phyloP scores from a whole-genome alignment of 192 early-diverging fungal species.

The Mortierella antarctica region DNA sequence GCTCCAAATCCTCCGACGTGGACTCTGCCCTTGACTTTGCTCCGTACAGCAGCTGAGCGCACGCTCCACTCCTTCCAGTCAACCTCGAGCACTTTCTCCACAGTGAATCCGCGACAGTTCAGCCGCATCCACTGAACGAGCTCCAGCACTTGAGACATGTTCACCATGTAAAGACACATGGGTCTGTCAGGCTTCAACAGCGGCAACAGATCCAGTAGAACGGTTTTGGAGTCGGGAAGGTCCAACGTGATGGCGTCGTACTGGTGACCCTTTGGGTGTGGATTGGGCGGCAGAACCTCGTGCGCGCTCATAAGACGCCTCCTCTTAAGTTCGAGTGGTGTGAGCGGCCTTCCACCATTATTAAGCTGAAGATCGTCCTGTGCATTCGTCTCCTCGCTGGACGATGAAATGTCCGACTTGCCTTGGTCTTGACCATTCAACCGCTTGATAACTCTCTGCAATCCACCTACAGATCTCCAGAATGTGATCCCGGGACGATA shows the following conservation, averaged over 20 bases:
- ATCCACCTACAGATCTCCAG: conserved; percentile 44
- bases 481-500: conserved; percentile 58
- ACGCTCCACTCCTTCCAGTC: conserved; percentile 67
- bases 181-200: conserved; percentile 61
- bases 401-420: no score
- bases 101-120: conserved; percentile 30
- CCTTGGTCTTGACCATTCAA: conserved; percentile 14
- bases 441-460: conserved; percentile 29
- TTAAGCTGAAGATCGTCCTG: not conserved
- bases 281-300: conserved; percentile 27
- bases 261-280: conserved; percentile 42
- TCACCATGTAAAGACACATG: conserved; percentile 65
- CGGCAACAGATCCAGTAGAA: conserved; percentile 48
- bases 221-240: conserved; percentile 57
- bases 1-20: conserved; percentile 46
- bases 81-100: conserved; percentile 59
- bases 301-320: conserved; percentile 5
- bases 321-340: conserved; percentile 13
- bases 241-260: conserved; percentile 65
- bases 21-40: conserved; percentile 44
- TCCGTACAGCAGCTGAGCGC: conserved; percentile 58
- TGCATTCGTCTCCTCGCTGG: not conserved
- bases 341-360: conserved; percentile 14
- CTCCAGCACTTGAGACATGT: conserved; percentile 66
- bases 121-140: conserved; percentile 51